Base-by-base conservation (phyloP, 2,329 filamentous ascomycete genomes). In the Penicillium sp. region DNA sequence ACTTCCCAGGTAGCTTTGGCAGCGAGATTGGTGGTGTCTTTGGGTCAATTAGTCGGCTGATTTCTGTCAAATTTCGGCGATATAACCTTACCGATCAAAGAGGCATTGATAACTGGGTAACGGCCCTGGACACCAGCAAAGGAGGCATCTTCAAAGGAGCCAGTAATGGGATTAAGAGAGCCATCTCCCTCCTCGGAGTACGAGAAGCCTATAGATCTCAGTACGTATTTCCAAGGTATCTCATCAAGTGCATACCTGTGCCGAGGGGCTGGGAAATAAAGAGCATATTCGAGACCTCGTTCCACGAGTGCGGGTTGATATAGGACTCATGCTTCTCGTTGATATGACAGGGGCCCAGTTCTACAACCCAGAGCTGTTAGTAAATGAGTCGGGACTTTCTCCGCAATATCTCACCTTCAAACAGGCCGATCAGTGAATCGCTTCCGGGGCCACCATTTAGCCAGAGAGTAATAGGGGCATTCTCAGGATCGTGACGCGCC, bases 211-310 rank as follows among this genome's bases (percentile, higher is more conserved):
- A 29, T 18, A 20, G 11, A 40, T 5, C 24, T 11, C 46, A 54
- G 50, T n/a, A 10, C 1, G 3, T 36, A 14, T 16, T 22, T 16
- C 14, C 14, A n/a, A 28, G n/a, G 10, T 28, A 32, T 4, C 6
- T 24, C n/a, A 11, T 13, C 26, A 16, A 6, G 1, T 44, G 26
- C 13, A 43, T 64, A 69, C 79, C 79, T 23, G 76, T 74, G 27
- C 77, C 77, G n/a, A 79, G 68, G 8, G 80, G 80, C 63, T 84
- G 79, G 44, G 78, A 79, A 42, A 84, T 69, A 64, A 82, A 84
- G 8, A 84, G 67, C 64, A 84, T 68, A 59, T 82, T 82, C 28
- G 74, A 78, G 22, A 75, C 74, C 49, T 80, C 75, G 55, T 74
- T 81, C 78, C 78, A 84, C 7, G 74, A 74, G 65, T 80, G 77